phyloP scores from a whole-genome alignment of 2,329 filamentous ascomycete genomes.

The Fusarium falciforme region DNA sequence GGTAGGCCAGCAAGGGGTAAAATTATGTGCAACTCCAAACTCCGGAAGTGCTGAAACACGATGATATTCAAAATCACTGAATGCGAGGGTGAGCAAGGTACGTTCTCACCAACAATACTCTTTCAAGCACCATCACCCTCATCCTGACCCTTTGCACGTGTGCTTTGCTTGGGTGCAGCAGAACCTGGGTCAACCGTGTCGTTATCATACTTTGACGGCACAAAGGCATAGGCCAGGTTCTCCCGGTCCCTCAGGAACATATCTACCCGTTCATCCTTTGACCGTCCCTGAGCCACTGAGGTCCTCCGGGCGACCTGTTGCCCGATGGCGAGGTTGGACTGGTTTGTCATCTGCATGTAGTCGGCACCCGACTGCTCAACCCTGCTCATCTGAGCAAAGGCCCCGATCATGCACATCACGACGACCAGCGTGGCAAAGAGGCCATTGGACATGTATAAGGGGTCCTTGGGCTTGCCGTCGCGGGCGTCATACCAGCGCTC shows the following conservation, averaged over 20 bases:
- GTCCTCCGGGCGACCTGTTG: constrained; percentile 67
- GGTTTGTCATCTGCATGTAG: constrained; percentile 73
- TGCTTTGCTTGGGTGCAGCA: constrained; percentile 4
- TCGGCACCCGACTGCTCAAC: constrained; percentile 71
- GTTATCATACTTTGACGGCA: constrained; percentile 46
- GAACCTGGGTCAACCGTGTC: constrained; percentile 20
- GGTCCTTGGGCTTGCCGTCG: constrained; percentile 59
- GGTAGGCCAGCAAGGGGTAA: background rate
- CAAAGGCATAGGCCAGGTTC: constrained; percentile 49
- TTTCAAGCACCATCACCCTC: background rate
- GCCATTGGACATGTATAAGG: constrained; percentile 80
- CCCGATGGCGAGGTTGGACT: constrained; percentile 74
- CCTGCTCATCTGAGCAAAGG: constrained; percentile 77
- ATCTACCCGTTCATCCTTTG: constrained; percentile 76
- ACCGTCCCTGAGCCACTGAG: constrained; percentile 62
- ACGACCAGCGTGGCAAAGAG: constrained; percentile 79
- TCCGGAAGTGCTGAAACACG: constrained; percentile 30
- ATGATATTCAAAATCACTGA: background rate
- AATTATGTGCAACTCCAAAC: constrained; percentile 17
- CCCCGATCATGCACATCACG: constrained; percentile 75
- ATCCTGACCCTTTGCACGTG: background rate
- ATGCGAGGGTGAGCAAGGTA: constrained; percentile 1
- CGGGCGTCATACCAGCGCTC: constrained; percentile 77
- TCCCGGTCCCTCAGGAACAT: constrained; percentile 82
- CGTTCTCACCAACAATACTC: constrained; percentile 26